Evolutionary conservation across 169 alveolate species (phyloP).

Genomic region (Eimeria brunetti): DNA sequence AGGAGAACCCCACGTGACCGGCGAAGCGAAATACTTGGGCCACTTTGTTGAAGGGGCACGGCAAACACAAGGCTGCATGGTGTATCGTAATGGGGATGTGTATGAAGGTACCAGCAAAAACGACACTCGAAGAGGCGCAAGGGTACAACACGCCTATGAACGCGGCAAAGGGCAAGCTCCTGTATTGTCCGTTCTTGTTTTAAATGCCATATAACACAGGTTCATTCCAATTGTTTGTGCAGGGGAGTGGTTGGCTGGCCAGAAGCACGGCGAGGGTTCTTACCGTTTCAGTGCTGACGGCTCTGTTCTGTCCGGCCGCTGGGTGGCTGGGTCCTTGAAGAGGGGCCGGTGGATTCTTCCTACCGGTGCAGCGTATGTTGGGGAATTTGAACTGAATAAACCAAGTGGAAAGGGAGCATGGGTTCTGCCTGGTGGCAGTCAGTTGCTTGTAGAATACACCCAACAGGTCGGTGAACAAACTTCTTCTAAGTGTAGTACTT

Average conservation of each 20-base stretch:
- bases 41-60: slow-evolving; percentile 69
- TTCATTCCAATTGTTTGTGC: not conserved
- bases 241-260: slow-evolving; percentile 79
- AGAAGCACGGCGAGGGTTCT: slow-evolving; percentile 72
- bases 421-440: slow-evolving; percentile 76
- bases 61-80: slow-evolving; percentile 63
- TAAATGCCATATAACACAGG: not conserved
- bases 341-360: slow-evolving; percentile 77
- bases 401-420: slow-evolving; percentile 77
- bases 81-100: slow-evolving; percentile 71
- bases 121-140: not conserved
- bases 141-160: not conserved
- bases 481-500: not conserved
- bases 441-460: slow-evolving; percentile 65
- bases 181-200: not conserved
- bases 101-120: slow-evolving; percentile 28
- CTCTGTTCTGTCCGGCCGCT: slow-evolving; percentile 53
- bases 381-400: slow-evolving; percentile 69
- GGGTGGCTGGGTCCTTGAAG: slow-evolving; percentile 69
- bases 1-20: slow-evolving; percentile 58
- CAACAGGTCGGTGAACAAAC: slow-evolving; percentile 52
- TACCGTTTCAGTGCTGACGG: slow-evolving; percentile 76
- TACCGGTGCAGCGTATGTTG: slow-evolving; percentile 67
- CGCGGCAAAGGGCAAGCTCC: not conserved
- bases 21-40: slow-evolving; percentile 64